phyloP scores from a whole-genome alignment of 2,329 filamentous ascomycete genomes.

The Paradendryphiella salina region DNA sequence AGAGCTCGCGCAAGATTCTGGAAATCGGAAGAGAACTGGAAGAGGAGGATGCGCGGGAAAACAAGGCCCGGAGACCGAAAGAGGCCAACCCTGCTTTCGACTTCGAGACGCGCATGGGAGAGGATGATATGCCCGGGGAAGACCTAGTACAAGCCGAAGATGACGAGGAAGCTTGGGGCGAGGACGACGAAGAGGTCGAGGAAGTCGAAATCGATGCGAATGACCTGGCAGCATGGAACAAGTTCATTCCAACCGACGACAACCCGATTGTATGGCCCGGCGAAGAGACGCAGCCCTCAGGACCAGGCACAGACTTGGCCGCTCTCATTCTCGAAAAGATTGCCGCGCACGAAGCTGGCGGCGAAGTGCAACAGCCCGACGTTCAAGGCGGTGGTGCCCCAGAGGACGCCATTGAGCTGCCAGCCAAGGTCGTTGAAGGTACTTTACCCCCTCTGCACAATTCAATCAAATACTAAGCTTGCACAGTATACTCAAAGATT shows the following conservation, averaged over 20 bases:
- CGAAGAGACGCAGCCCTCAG: slow-evolving; percentile 48
- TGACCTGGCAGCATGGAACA: slow-evolving; percentile 88
- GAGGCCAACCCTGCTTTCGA: slow-evolving; percentile 69
- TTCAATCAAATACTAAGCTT: slow-evolving; percentile 11
- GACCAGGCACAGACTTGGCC: slow-evolving; percentile 72
- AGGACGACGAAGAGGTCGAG: slow-evolving; percentile 73
- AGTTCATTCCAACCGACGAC: slow-evolving; percentile 77
- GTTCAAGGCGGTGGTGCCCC: slow-evolving; percentile 61
- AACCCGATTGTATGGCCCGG: slow-evolving; percentile 73
- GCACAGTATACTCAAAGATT: slow-evolving; percentile 80
- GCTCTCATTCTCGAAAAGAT: slow-evolving; percentile 95
- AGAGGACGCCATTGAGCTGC: slow-evolving; percentile 83
- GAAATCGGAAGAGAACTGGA: slow-evolving; percentile 85
- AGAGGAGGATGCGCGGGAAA: slow-evolving; percentile 72
- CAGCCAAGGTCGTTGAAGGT: slow-evolving; percentile 81
- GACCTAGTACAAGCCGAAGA: slow-evolving; percentile 59
- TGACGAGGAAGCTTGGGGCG: slow-evolving; percentile 68
- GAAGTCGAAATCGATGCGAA: slow-evolving; percentile 81
- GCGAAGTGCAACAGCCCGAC: slow-evolving; percentile 47
- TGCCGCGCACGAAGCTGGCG: slow-evolving; percentile 80
- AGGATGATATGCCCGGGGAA: slow-evolving; percentile 44
- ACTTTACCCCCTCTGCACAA: neutral
- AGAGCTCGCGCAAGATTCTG: slow-evolving; percentile 84
- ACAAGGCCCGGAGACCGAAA: slow-evolving; percentile 47
- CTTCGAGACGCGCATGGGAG: slow-evolving; percentile 75